Percentiles rank a stretch among this genome's conserved stretches.
Evolutionary conservation across 495 filamentous ascomycete genomes (phyloP).

Genomic region (Platismatia glauca): DNA sequence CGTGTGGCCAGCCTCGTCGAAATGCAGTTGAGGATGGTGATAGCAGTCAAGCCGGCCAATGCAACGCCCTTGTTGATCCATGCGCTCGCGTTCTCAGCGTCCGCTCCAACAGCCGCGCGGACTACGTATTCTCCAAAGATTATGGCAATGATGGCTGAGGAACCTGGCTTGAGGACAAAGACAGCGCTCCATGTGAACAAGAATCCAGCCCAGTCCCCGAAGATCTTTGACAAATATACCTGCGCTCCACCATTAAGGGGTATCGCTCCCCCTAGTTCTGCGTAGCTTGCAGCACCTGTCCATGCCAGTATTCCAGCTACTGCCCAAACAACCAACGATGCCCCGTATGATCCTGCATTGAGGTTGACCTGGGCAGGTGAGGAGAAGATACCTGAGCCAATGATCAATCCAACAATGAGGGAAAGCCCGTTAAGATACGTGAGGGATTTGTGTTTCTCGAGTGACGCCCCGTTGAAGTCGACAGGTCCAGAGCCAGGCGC

Average conservation of each 20-base stretch:
- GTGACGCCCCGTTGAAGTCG: conserved; percentile 44
- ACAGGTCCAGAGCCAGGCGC: conserved; percentile 48
- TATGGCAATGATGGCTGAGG: conserved; percentile 88
- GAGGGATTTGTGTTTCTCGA: conserved; percentile 92
- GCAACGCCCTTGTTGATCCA: conserved; percentile 93
- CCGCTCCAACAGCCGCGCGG: conserved; percentile 71
- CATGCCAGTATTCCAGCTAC: conserved; percentile 86
- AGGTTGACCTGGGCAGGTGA: conserved; percentile 88
- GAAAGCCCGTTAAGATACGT: conserved; percentile 91
- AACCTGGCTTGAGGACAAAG: conserved; percentile 85
- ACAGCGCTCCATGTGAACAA: conserved; percentile 95
- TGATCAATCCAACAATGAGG: conserved; percentile 83
- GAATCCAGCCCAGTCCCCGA: conserved; percentile 85
- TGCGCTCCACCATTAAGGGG: conserved; percentile 92
- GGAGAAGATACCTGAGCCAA: conserved; percentile 96
- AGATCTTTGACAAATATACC: conserved; percentile 89
- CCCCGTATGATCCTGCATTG: conserved; percentile 88
- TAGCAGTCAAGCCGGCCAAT: conserved; percentile 59
- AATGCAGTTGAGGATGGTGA: conserved; percentile 80
- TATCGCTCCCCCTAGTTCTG: conserved; percentile 91
- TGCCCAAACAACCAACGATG: conserved; percentile 79
- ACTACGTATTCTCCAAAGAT: conserved; percentile 97
- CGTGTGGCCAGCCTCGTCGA: conserved; percentile 80
- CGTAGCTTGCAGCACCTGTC: conserved; percentile 95
- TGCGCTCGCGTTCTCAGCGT: conserved; percentile 61